Conservation (phyloP, 805 yeast species). For the Monosporozyma aquatica region DNA sequence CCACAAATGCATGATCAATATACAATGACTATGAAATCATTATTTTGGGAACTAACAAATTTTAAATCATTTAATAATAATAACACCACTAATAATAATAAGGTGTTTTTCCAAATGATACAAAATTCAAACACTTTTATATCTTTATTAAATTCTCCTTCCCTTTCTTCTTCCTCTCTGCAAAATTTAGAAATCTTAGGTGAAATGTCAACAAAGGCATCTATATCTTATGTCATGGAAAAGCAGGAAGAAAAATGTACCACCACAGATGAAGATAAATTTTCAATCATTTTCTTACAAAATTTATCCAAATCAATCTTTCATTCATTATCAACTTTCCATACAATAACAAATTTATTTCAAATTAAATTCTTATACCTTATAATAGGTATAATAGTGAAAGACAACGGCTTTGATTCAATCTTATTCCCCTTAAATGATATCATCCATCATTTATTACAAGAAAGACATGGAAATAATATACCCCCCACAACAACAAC, state of each 20-base stretch:
- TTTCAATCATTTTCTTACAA: neutral
- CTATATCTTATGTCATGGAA: constrained; percentile 55
- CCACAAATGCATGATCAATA: neutral
- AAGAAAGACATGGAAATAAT: neutral
- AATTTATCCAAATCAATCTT: constrained; percentile 13
- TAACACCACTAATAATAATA: neutral
- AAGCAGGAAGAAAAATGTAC: constrained; percentile 27
- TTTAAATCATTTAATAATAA: constrained; percentile 3
- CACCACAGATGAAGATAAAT: neutral
- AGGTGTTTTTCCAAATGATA: constrained; percentile 35
- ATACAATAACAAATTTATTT: neutral
- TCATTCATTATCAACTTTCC: constrained; percentile 14
- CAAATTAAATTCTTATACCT: constrained; percentile 39
- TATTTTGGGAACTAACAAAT: neutral
- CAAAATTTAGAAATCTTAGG: constrained; percentile 53
- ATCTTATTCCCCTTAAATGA: constrained; percentile 60
- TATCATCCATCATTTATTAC: constrained; percentile 28
- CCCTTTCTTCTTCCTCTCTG: constrained; percentile 9
- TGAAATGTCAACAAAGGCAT: constrained; percentile 41
- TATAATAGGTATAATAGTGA: constrained; percentile 58
- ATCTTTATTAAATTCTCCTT: constrained; percentile 15
- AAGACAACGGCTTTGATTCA: constrained; percentile 71
- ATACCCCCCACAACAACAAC: neutral
- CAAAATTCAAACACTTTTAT: constrained; percentile 58
- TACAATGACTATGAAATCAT: neutral